phyloP scores from a whole-genome alignment of 2,329 filamentous ascomycete genomes.

The Cryphonectria radicalis region DNA sequence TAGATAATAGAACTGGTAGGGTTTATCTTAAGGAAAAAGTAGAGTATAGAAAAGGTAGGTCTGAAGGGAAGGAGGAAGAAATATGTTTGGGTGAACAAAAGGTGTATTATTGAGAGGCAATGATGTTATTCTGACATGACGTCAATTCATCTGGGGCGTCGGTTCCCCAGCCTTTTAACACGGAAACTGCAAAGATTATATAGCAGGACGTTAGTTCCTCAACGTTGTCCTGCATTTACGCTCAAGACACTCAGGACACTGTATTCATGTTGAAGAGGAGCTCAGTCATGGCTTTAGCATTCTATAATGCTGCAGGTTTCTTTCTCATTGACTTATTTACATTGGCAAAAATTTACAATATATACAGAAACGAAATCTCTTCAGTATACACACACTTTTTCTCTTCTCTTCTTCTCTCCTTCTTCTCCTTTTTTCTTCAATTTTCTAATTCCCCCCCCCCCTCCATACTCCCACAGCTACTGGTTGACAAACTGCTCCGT shows the following conservation, averaged over 20 bases:
- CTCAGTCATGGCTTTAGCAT: neutral
- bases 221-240: neutral
- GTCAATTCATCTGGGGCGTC: constrained; percentile 15
- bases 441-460: neutral
- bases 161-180: neutral
- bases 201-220: neutral
- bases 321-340: neutral
- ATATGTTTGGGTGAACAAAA: neutral
- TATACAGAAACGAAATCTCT: neutral
- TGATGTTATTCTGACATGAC: constrained; percentile 24
- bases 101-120: neutral
- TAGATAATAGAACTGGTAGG: neutral
- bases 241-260: neutral
- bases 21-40: neutral
- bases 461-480: constrained; percentile 17
- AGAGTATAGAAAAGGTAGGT: neutral
- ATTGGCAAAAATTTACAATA: neutral
- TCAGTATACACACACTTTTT: neutral
- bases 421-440: too few relatives aligned
- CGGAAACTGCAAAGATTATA: neutral
- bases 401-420: neutral
- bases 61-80: neutral
- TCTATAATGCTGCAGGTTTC: neutral
- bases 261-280: too few relatives aligned
- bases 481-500: constrained; percentile 49